phyloP scores from a whole-genome alignment of 1,139 yeast species.

The Komagataea norvegica region DNA sequence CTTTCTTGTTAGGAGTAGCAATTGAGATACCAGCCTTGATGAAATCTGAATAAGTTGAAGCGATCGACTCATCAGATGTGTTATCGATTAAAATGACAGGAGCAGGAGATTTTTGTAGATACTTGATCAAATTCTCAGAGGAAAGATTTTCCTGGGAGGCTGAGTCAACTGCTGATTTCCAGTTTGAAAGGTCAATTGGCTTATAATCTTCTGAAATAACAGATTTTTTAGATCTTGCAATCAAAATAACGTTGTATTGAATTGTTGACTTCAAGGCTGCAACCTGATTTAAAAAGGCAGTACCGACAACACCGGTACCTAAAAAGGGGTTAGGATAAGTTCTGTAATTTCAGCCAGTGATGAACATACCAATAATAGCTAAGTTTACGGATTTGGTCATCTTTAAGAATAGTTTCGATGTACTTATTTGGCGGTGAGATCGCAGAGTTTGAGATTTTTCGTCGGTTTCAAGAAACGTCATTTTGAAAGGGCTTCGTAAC shows the following conservation, averaged over 20 bases:
- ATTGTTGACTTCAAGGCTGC: constrained; percentile 39
- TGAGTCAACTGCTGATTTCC: constrained; percentile 42
- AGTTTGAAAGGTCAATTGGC: constrained; percentile 60
- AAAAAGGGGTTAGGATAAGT: background rate
- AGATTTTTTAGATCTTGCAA: constrained; percentile 72
- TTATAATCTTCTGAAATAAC: constrained; percentile 61
- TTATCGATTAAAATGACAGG: constrained; percentile 90
- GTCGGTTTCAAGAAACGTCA: background rate
- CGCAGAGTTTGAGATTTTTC: background rate
- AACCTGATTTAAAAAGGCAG: constrained; percentile 79
- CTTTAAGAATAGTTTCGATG: background rate
- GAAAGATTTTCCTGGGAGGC: constrained; percentile 51
- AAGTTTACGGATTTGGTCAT: constrained; percentile 64
- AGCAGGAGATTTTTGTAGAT: constrained; percentile 56
- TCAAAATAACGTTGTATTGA: constrained; percentile 69
- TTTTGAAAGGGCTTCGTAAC: too few relatives aligned
- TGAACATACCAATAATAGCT: constrained; percentile 70
- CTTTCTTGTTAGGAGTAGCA: constrained; percentile 98
- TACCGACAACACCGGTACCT: constrained; percentile 92
- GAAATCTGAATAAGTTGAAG: constrained; percentile 71
- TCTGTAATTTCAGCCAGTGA: too few relatives aligned
- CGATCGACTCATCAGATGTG: constrained; percentile 78
- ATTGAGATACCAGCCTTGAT: constrained; percentile 77
- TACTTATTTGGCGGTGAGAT: too few relatives aligned
- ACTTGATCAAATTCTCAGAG: constrained; percentile 54